Base-by-base conservation (phyloP, 768 basidiomycete genomes). In the Exsudoporus frostii region DNA sequence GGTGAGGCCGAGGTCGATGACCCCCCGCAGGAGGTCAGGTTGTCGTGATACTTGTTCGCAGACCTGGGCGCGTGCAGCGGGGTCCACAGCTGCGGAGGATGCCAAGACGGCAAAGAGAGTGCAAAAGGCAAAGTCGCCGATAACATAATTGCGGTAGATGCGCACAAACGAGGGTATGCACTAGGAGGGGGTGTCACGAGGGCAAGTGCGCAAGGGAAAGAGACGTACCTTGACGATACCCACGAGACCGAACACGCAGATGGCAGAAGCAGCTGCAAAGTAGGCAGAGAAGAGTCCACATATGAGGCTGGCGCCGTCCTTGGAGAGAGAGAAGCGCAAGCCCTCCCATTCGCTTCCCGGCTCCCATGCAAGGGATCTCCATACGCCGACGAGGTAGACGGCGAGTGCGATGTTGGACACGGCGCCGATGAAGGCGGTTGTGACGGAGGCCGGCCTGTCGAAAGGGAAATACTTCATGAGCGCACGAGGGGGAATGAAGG, bases 61-160 rank as follows among this genome's bases (percentile, higher is more conserved):
- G 2, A 88, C 69, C 17, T 75, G 76, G 1, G 84, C 74, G 30
- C 86, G 80, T 29, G 82, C 73, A 15, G 78, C 73, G 38, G 74
- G 65, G 48, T 76, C 77, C 66, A 85, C 85, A 2, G 84, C 78
- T 8, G 76, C 78, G 63, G 85, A 86, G 7, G 80, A 79, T 46
- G 79, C 78, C 32, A 83, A 50, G 15, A 77, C 64, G 11, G 85
- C 79, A 38, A 80, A 78, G 50, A 88, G 73, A 7, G 82, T 76
- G 67, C 82, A 81, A 70, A 88, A 86, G 4, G 79, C 78, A 63
- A 91, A 84, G 71, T 91, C 88, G 47, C 85, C 89, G 57, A 89
- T 83, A 51, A 88, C 82, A 58, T 85, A 90, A 73, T 89, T 88
- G 56, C 89, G 83, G 72, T 90, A 92, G 60, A 92, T 83, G 50